These are phyloP conservation scores for Apophysomyces ossiformis DNA, from an alignment of 371 early-diverging fungal species.

Conservation along the genomic window DNA sequence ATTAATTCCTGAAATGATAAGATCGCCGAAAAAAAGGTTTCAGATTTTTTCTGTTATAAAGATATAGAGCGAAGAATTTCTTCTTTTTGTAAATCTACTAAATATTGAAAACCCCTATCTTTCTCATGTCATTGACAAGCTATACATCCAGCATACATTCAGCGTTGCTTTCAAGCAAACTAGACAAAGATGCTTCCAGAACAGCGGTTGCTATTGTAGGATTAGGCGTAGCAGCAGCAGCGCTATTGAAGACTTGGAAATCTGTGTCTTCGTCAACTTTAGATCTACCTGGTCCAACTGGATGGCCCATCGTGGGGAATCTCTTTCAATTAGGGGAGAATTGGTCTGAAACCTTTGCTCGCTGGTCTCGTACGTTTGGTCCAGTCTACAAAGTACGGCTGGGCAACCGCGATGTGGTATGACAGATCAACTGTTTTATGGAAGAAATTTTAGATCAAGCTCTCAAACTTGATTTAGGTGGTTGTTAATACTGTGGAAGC, in stretches of 20 bases:
- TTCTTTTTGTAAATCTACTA: background rate
- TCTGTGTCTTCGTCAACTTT: background rate
- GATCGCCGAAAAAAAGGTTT: background rate
- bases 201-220: background rate
- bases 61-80: background rate
- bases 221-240: background rate
- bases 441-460: no score
- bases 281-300: slow-evolving; percentile 3
- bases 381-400: slow-evolving; percentile 3
- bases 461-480: background rate
- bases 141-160: background rate
- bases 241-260: background rate
- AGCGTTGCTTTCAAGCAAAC: background rate
- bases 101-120: background rate
- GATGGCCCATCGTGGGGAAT: background rate
- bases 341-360: background rate
- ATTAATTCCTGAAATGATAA: background rate
- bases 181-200: background rate
- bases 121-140: background rate
- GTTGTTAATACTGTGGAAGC: background rate
- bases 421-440: background rate
- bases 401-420: slow-evolving; percentile 5
- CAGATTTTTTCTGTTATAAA: background rate
- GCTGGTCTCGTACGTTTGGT: background rate
- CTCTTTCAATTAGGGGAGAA: slow-evolving; percentile 5